phyloP scores from a whole-genome alignment of 805 yeast genomes.

The Barnettozyma botsteinii region DNA sequence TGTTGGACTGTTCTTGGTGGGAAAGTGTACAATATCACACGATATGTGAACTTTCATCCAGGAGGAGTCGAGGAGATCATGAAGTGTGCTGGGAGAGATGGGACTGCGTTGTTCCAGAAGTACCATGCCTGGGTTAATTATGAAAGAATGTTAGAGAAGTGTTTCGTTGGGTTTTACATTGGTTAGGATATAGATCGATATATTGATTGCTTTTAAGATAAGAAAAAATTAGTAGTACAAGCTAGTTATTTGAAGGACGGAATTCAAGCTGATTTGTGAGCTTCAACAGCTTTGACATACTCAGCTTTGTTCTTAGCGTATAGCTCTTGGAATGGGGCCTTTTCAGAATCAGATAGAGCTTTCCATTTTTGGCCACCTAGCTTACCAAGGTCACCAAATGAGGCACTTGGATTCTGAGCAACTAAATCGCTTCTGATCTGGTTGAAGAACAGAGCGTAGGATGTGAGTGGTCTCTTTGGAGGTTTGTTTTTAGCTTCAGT shows the following conservation, averaged over 20 bases:
- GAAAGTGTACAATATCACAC: constrained; percentile 81
- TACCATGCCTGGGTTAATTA: constrained; percentile 80
- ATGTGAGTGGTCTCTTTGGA: constrained; percentile 22
- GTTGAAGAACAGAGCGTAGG: constrained; percentile 14
- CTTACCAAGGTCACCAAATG: constrained; percentile 37
- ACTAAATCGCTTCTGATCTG: constrained; percentile 11
- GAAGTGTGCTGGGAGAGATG: constrained; percentile 80
- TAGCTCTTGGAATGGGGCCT: constrained; percentile 38
- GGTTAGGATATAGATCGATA: constrained; percentile 4
- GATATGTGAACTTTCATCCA: constrained; percentile 82
- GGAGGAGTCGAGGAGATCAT: constrained; percentile 81
- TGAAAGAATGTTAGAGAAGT: constrained; percentile 72
- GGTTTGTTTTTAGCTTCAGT: constrained; percentile 13
- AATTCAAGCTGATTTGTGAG: no score
- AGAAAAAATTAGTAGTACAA: not conserved
- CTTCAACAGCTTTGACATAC: constrained; percentile 29
- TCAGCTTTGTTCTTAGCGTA: constrained; percentile 26
- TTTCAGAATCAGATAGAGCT: constrained; percentile 66
- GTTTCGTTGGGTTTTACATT: constrained; percentile 56
- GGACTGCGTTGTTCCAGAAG: constrained; percentile 67
- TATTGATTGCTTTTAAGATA: no score
- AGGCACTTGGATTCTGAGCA: constrained; percentile 14
- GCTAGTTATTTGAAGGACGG: no score
- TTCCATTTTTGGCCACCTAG: constrained; percentile 90
- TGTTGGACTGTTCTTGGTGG: constrained; percentile 83